Base-by-base conservation (phyloP, 2,329 filamentous ascomycete genomes). In the Albophoma yamanashiensis region DNA sequence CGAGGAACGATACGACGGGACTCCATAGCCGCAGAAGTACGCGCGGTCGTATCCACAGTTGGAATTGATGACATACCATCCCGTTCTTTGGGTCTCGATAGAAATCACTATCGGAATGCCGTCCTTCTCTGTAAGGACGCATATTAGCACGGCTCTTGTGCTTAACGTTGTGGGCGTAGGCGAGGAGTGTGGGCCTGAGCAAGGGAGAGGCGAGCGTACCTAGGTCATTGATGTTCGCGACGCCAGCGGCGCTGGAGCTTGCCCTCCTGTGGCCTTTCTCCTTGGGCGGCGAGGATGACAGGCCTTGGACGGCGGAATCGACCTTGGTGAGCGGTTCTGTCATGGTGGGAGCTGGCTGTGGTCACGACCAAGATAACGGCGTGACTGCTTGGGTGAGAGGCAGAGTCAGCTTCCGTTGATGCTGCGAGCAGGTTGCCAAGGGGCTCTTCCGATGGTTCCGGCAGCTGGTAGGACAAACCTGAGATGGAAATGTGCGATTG, bases 281-380 rank as follows among this genome's bases (percentile, higher is more conserved):
- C 72, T 87, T 83, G 61, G 82, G 79, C 40, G 88, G 83, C 61
- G 86, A 87, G 69, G 83, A 82, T 66, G 85, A 83, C 69, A 92
- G 76, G 75, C 91, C 90, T 73, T 91, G 87, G 71, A 95, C 86
- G 79, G 91, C 91, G 62, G 92, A 96, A 77, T 97, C 92, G 79
- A 96, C 86, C 81, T 95, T 96, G 77, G 84, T 83, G 73, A 96
- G 84, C 70, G 88, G 83, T 74, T 76, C 74, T 64, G 73, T 68
- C 73, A 75, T 76, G 68, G 59, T 72, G 61, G 53, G 34, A 42
- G 15, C 59, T 57, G 58, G 57, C 62, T 52, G 62, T 62, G 63
- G 50, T 52, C 20, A 40, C 36, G 20, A 15, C 50, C 50, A 22
- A 36, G 50, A 22, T 12, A 31, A 34, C 14, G 50, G 50, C 50